Percentiles rank a stretch among this genome's conserved stretches.
These are phyloP conservation scores for Albifimbria verrucaria DNA, from an alignment of 2,329 filamentous ascomycete genomes.

Conservation along the genomic window DNA sequence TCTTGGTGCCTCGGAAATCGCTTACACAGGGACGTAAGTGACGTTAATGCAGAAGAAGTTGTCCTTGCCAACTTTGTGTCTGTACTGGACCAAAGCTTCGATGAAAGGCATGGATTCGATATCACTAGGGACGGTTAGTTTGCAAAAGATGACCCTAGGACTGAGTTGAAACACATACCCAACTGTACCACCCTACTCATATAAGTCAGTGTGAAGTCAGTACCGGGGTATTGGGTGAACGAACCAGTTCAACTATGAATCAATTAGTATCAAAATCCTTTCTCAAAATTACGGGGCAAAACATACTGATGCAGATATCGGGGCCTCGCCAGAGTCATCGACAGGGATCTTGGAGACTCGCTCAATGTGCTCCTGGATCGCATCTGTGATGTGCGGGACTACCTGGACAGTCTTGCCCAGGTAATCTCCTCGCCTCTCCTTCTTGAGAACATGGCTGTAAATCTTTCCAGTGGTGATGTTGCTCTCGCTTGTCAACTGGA, in stretches of 20 bases:
- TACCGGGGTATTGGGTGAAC: slow-evolving; percentile 10
- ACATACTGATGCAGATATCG: slow-evolving; percentile 85
- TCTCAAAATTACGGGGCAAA: not conserved
- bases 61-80: slow-evolving; percentile 66
- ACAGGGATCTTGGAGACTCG: slow-evolving; percentile 81
- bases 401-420: slow-evolving; percentile 87
- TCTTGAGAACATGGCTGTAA: slow-evolving; percentile 83
- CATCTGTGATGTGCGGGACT: slow-evolving; percentile 88
- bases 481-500: slow-evolving; percentile 77
- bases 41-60: slow-evolving; percentile 91
- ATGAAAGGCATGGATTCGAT: slow-evolving; percentile 87
- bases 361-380: slow-evolving; percentile 90
- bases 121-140: slow-evolving; percentile 51
- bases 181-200: slow-evolving; percentile 56
- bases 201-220: not conserved
- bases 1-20: too few species aligned
- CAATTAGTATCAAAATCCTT: slow-evolving; percentile 12
- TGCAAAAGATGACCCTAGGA: not conserved
- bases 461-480: slow-evolving; percentile 98
- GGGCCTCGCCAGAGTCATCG: slow-evolving; percentile 80
- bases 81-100: slow-evolving; percentile 78
- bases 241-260: slow-evolving; percentile 31
- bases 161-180: slow-evolving; percentile 20
- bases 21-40: slow-evolving; percentile 71
- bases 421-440: slow-evolving; percentile 66